phyloP scores from a whole-genome alignment of 2,329 filamentous ascomycete species.

The Fusarium brevicatenulatum region DNA sequence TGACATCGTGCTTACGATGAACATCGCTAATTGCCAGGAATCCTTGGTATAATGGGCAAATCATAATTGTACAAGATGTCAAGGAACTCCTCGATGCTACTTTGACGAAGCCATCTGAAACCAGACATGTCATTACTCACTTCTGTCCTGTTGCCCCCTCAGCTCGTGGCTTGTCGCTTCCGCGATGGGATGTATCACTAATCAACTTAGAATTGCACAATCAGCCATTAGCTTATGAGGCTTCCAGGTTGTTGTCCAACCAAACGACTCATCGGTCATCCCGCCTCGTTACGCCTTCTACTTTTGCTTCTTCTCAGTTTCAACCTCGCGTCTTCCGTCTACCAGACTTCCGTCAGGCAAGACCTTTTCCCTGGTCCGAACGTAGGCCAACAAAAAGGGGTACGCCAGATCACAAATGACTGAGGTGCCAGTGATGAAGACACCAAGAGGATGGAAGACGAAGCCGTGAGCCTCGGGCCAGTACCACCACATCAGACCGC shows the following conservation, averaged over 20 bases:
- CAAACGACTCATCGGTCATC: neutral
- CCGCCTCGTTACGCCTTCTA: neutral
- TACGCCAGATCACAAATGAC: slow-evolving; percentile 57
- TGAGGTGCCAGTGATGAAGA: slow-evolving; percentile 55
- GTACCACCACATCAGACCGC: slow-evolving; percentile 57
- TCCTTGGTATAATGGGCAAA: neutral
- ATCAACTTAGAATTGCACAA: neutral
- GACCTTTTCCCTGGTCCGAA: slow-evolving; percentile 52
- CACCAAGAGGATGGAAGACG: slow-evolving; percentile 54
- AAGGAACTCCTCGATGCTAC: neutral
- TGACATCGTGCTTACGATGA: neutral
- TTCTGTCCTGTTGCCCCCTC: slow-evolving; percentile 1
- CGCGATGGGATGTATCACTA: neutral
- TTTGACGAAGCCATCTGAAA: neutral
- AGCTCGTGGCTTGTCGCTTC: neutral
- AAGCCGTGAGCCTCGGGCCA: slow-evolving; percentile 64
- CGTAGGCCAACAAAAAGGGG: slow-evolving; percentile 54
- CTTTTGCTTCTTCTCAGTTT: slow-evolving; percentile 36
- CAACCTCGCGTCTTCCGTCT: slow-evolving; percentile 26
- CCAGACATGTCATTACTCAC: neutral
- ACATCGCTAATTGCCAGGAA: neutral
- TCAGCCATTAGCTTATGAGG: neutral
- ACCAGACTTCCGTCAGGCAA: slow-evolving; percentile 52
- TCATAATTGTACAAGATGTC: neutral
- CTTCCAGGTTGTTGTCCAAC: neutral